Percentiles rank a stretch among this genome's conserved stretches.
Evolutionary conservation across 2,329 filamentous ascomycete genomes (phyloP).

Genomic region (Cercospora citrullina): DNA sequence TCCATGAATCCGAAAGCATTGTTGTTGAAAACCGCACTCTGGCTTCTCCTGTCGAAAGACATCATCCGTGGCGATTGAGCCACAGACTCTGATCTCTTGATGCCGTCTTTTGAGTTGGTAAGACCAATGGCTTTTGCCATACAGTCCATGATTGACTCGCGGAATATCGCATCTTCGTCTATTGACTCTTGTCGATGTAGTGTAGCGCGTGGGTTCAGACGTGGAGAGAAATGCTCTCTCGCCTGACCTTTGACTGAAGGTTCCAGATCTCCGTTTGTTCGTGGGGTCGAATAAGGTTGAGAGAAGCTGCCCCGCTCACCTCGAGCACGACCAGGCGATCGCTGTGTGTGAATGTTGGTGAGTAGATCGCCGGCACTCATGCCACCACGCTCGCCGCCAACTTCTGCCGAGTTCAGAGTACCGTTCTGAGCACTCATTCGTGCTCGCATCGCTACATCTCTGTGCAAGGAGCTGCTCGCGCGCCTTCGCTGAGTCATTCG

Average conservation of each 20-base stretch:
- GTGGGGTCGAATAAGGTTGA: conserved; percentile 48
- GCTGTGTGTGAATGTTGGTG: conserved; percentile 71
- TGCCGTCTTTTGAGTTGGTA: conserved; percentile 64
- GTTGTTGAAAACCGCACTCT: conserved; percentile 79
- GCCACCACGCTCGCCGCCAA: conserved; percentile 41
- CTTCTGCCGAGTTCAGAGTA: conserved; percentile 21
- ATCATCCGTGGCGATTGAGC: conserved; percentile 83
- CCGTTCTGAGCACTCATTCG: conserved; percentile 45
- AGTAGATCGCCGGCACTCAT: conserved; percentile 67
- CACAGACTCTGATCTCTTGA: conserved; percentile 69
- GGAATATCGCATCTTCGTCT: conserved; percentile 85
- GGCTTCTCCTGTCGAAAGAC: conserved; percentile 77
- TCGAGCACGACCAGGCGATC: conserved; percentile 55
- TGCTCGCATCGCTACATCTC: conserved; percentile 72
- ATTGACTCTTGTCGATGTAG: conserved; percentile 75
- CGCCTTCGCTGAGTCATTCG: conserved; percentile 61
- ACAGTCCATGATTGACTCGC: conserved; percentile 87
- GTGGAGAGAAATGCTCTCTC: conserved; percentile 44
- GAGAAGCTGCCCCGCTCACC: conserved; percentile 48
- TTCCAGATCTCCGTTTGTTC: conserved; percentile 41
- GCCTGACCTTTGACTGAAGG: conserved; percentile 45
- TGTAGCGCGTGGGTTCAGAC: conserved; percentile 39
- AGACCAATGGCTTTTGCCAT: conserved; percentile 94
- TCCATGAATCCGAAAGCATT: conserved; percentile 61
- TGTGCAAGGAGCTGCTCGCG: conserved; percentile 72